A percentile compares a stretch with the other conserved stretches of the same genome.
Conservation (phyloP, 306 rosid species). For the Cicer pinnatifidum region DNA sequence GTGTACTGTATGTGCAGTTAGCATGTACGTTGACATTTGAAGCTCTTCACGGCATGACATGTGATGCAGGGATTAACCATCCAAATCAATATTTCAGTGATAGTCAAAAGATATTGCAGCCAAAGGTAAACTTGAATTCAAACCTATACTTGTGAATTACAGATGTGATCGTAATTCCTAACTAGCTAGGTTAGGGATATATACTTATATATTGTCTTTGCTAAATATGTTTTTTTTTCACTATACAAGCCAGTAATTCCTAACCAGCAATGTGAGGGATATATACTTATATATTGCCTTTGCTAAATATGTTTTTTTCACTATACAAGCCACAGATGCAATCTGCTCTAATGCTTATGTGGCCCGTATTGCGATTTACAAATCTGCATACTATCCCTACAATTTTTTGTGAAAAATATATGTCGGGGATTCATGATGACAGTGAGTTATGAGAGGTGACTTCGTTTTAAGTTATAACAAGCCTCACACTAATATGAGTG, state of each 20-base stretch:
- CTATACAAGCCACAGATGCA: background rate
- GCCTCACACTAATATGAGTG: slow-evolving; percentile 1
- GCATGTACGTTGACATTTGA: slow-evolving; percentile 98
- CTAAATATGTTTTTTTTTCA: background rate
- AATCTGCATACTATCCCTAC: background rate
- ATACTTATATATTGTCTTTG: background rate
- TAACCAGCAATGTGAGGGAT: slow-evolving; percentile 21
- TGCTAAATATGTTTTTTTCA: background rate
- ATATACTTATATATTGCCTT: background rate
- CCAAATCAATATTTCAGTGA: slow-evolving; percentile 94
- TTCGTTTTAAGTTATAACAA: slow-evolving; percentile 8
- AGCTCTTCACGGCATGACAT: slow-evolving; percentile 69
- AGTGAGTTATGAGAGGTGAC: background rate
- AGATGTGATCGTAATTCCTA: slow-evolving; percentile 13
- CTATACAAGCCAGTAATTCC: background rate
- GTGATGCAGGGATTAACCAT: slow-evolving; percentile 97
- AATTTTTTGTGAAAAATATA: slow-evolving; percentile 3
- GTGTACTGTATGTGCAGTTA: slow-evolving; percentile 60
- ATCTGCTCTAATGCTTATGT: slow-evolving; percentile 8
- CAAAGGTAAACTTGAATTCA: slow-evolving; percentile 56
- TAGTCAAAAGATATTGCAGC: slow-evolving; percentile 67
- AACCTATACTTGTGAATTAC: slow-evolving; percentile 7
- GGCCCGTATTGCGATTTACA: background rate
- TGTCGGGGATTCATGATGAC: slow-evolving; percentile 9
- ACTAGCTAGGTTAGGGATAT: slow-evolving; percentile 17